phyloP scores from a whole-genome alignment of 2,329 filamentous ascomycete species.

The Coleophoma cylindrospora region DNA sequence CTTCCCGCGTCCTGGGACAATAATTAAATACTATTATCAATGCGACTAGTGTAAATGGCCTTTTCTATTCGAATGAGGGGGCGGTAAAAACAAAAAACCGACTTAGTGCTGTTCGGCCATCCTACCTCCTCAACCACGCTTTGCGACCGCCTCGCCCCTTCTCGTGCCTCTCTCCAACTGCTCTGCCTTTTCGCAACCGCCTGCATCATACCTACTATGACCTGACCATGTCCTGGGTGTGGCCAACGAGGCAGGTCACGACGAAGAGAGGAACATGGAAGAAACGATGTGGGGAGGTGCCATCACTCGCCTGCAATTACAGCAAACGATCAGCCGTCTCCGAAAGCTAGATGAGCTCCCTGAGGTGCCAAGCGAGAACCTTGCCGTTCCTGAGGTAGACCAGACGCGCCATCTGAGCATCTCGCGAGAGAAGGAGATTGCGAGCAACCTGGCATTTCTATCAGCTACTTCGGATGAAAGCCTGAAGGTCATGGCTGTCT shows the following conservation, averaged over 20 bases:
- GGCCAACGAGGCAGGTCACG: neutral
- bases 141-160: conserved; percentile 3
- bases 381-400: neutral
- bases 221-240: conserved; percentile 6
- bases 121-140: conserved; percentile 2
- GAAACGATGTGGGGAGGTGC: conserved; percentile 3
- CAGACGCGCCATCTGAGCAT: conserved; percentile 4
- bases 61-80: too few species aligned
- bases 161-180: conserved; percentile 3
- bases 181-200: conserved; percentile 1
- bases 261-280: neutral
- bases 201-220: conserved; percentile 6
- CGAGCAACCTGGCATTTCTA: conserved; percentile 17
- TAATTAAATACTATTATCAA: too few species aligned
- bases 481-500: conserved; percentile 17
- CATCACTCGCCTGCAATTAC: conserved; percentile 10
- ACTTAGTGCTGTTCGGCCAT: too few species aligned
- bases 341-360: conserved; percentile 5
- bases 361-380: conserved; percentile 6
- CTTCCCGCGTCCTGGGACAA: too few species aligned
- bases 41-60: too few species aligned
- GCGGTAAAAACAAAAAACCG: too few species aligned
- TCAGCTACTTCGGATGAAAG: conserved; percentile 14
- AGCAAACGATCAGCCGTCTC: conserved; percentile 6
- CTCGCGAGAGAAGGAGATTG: conserved; percentile 16